Evolutionary conservation across 164 flowering plant species (phyloP).

Genomic region (Piper betle): DNA sequence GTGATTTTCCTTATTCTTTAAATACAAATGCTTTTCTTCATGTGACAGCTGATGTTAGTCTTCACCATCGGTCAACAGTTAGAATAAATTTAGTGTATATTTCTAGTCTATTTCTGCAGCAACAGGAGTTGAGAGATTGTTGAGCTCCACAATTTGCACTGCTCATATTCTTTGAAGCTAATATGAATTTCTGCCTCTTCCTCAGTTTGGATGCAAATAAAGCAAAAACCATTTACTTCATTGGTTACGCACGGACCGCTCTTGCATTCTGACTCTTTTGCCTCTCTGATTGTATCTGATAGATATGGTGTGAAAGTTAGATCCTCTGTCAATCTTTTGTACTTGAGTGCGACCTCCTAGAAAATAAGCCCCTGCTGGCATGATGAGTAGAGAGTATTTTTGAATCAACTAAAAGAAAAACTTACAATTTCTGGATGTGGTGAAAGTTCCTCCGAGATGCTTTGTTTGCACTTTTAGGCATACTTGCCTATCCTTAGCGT

Average conservation of each 20-base stretch:
- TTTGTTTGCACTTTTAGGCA: slow-evolving; percentile 2
- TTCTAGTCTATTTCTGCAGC: background rate
- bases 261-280: background rate
- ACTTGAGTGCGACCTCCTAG: too few relatives aligned
- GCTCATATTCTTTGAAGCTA: slow-evolving; percentile 1
- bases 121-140: background rate
- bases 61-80: too few relatives aligned
- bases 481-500: slow-evolving; percentile 1
- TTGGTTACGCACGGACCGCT: background rate
- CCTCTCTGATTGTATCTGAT: slow-evolving; percentile 2
- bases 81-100: too few relatives aligned
- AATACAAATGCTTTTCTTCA: too few relatives aligned
- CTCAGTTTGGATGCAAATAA: background rate
- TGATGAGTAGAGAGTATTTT: too few relatives aligned
- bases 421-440: slow-evolving; percentile 6
- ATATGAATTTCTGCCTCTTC: slow-evolving; percentile 1
- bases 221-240: slow-evolving; percentile 4
- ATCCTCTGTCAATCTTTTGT: too few relatives aligned
- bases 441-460: slow-evolving; percentile 6
- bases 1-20: too few relatives aligned
- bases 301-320: background rate
- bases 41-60: too few relatives aligned
- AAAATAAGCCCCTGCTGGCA: too few relatives aligned
- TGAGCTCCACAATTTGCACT: background rate
- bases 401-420: background rate